Base-by-base conservation (phyloP, 2,329 filamentous ascomycete species). In the Coniochaeta sp. region DNA sequence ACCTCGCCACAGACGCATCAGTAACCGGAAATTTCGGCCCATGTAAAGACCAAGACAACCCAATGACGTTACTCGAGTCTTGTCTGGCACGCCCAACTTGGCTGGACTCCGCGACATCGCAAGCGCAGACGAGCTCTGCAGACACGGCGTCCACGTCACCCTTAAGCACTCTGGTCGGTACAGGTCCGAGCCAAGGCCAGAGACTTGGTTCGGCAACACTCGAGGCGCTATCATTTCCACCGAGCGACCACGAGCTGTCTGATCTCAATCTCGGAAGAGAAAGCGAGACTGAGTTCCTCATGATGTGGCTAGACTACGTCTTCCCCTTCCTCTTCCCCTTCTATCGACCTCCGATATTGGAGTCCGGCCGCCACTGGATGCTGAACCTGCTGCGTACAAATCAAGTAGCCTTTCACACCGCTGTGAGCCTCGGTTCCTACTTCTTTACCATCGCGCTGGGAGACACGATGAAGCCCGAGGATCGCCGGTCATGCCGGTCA, bases 311-410 rank as follows among this genome's bases (percentile, higher is more conserved):
- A 44, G 82, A 86, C 66, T 77, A 82, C 62, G 73, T 84, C 24
- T 77, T 85, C 63, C 82, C 83, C 2, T 80, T 83, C 64, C 71
- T 85, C 0, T 86, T 82, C 67, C 83, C 83, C 2, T 81, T 84
- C 68, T 86, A 85, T 68, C 76, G 76, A 6, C 82, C 83, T 2
- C 73, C 75, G 6, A 66, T 82, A 9, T 72, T 81, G 6, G 73
- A 80, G 58, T 80, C 81, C 16, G 82, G 82, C 17, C 76, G 79
- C 58, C 76, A 78, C 34, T 86, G 82, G 83, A 71, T 86, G 24
- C 70, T 86, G 44, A 77, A 80, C 50, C 71, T 82, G 38, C 72
- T 85, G 14, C 74, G 81, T 60, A 76, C 75, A 61, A 83, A 81
- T 67, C 79, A 77, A 60, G 73, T 79, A 0, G 72, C 84, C 28